These are phyloP conservation scores for Termitomyces sp. DNA, from an alignment of 768 basidiomycete genomes.

Conservation along the genomic window DNA sequence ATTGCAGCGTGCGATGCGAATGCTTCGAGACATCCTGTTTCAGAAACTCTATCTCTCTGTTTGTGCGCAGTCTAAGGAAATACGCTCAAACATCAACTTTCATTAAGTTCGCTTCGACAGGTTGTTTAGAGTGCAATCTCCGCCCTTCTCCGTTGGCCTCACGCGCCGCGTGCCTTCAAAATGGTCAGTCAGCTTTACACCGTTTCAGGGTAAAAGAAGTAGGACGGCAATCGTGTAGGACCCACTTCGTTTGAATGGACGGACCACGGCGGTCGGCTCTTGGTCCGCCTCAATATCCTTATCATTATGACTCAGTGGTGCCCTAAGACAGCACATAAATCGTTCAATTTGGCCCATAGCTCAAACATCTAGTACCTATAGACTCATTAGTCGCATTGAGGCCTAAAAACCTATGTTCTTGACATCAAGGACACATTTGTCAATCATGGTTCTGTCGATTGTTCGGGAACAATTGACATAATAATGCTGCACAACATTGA, in stretches of 20 bases:
- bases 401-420: background rate
- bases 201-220: background rate
- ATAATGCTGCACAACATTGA: background rate
- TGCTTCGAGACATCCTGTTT: background rate
- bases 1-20: background rate
- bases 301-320: background rate
- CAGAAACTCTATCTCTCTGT: background rate
- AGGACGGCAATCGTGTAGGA: background rate
- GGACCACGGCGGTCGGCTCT: no score
- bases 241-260: background rate
- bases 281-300: background rate
- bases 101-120: background rate
- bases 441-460: background rate
- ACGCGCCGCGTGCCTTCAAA: background rate
- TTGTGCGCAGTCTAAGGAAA: background rate
- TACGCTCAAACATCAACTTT: background rate
- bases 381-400: background rate
- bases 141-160: background rate
- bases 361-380: background rate
- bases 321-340: background rate
- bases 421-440: background rate
- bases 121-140: background rate
- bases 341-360: background rate
- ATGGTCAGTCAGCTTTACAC: background rate
- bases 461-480: background rate